Base-by-base conservation (phyloP, 257 asterid genomes). In the Solanum chilense region DNA sequence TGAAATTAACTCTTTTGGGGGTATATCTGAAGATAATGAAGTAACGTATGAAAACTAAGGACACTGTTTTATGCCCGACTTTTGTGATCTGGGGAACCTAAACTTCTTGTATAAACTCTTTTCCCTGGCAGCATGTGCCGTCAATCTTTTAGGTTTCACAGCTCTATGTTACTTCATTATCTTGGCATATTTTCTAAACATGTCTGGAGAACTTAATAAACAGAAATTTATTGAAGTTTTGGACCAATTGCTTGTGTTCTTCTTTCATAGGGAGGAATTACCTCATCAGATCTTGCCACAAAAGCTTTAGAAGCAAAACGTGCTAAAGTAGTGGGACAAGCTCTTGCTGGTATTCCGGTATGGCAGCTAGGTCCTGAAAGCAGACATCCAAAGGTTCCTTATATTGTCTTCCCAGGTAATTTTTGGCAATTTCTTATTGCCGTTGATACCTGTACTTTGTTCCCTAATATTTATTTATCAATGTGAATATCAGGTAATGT, bases 311-410 rank as follows among this genome's bases (percentile, higher is more conserved):
- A 91, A 89, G 99, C 96, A 77, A 97, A 91, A 90, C 94, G 94
- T 89, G 99, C 99, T 88, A 94, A 93, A 91, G 84, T 97, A 87
- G 93, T 95, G 29, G 99, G 99, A 83, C 99, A 97, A 90, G 99
- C 99, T 88, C 87, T 97, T 86, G 94, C 98, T 87, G 99, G 99
- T 78, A 94, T 97, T 87, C 99, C 99, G 47, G 91, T 97, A 89
- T 97, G 98, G 99, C 96, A 94, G 92, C 93, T 97, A 70, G 98
- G 99, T 78, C 94, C 96, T 60, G 99, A 97, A 93, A 97, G 99
- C 97, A 93, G 92, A 90, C 98, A 97, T 90, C 98, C 99, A 69
- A 93, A 94, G 82, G 93, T 96, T 85, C 98, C 99, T 44, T 97
- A 94, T 90, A 95, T 97, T 89, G 99, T 97, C 87, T 97, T 97